Conservation (phyloP, 2,329 filamentous ascomycete genomes). For the Ceratocystis papillata region DNA sequence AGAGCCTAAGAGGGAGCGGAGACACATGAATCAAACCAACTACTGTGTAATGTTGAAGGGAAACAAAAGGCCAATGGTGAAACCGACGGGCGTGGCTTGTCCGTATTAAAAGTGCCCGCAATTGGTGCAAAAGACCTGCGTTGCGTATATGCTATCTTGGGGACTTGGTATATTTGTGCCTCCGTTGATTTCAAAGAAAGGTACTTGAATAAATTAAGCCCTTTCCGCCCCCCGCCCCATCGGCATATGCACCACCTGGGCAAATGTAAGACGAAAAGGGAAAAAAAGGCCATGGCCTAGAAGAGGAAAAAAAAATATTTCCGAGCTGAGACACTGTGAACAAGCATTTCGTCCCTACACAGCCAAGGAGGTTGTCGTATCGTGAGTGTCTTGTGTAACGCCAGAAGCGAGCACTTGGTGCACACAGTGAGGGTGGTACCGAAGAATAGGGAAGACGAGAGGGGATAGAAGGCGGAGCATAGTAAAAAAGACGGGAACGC, state of each 20-base stretch:
- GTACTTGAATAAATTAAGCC: background rate
- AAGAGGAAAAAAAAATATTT: constrained; percentile 2
- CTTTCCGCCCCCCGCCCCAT: background rate
- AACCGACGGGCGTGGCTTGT: background rate
- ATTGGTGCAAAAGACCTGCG: background rate
- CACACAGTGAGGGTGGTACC: background rate
- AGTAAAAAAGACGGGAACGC: background rate
- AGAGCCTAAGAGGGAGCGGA: background rate
- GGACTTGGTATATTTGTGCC: too few species aligned
- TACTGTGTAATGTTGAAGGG: background rate
- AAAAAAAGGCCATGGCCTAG: background rate
- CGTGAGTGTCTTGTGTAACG: constrained; percentile 6
- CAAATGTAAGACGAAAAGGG: background rate
- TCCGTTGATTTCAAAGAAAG: background rate
- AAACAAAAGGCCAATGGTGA: background rate
- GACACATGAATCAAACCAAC: background rate
- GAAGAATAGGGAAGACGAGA: too few species aligned
- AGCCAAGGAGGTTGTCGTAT: constrained; percentile 1
- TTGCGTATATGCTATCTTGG: too few species aligned
- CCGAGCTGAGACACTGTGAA: background rate
- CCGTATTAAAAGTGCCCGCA: too few species aligned
- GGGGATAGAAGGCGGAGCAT: too few species aligned
- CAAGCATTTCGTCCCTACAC: constrained; percentile 7
- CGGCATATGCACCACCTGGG: background rate
- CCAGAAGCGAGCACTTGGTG: constrained; percentile 9